These are phyloP conservation scores for Saccharomycopsis lassenensis DNA, from an alignment of 805 yeast species.

Conservation along the genomic window DNA sequence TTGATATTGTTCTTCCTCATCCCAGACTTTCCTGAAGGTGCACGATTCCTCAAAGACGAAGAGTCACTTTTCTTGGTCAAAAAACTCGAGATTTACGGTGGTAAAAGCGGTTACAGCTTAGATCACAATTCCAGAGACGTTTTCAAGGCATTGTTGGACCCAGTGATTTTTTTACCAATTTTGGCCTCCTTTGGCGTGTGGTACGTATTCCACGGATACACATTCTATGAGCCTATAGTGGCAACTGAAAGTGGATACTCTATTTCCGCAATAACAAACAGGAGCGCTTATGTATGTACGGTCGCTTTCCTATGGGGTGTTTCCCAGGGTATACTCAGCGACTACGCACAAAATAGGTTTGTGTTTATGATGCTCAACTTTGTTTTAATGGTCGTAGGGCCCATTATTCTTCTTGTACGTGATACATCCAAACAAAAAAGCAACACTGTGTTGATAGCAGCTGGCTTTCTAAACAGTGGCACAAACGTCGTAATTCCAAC, in stretches of 20 bases:
- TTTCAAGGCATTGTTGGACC: slow-evolving; percentile 22
- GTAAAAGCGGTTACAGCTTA: slow-evolving; percentile 29
- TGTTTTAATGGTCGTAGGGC: too few species aligned
- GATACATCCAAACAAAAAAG: too few species aligned
- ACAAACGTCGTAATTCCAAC: slow-evolving; percentile 57
- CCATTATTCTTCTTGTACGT: too few species aligned
- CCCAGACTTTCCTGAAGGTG: slow-evolving; percentile 47
- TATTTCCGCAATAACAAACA: too few species aligned
- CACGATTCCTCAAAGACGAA: slow-evolving; percentile 29
- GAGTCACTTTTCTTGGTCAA: slow-evolving; percentile 33
- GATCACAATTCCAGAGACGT: slow-evolving; percentile 1
- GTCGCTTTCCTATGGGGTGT: background rate
- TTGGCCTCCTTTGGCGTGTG: slow-evolving; percentile 7
- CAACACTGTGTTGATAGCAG: too few species aligned
- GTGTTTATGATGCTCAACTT: slow-evolving; percentile 27
- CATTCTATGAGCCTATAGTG: slow-evolving; percentile 17
- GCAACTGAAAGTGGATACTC: too few species aligned
- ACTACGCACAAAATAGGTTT: slow-evolving; percentile 35
- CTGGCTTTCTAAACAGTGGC: too few species aligned
- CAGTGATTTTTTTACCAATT: slow-evolving; percentile 9
- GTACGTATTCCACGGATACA: slow-evolving; percentile 12
- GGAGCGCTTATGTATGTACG: slow-evolving; percentile 46
- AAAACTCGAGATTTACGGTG: slow-evolving; percentile 33
- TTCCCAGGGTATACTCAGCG: slow-evolving; percentile 23
- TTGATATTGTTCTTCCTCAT: slow-evolving; percentile 29